Evolutionary conservation across 2,329 filamentous ascomycete genomes (phyloP).

Genomic region (Knufia petricola): DNA sequence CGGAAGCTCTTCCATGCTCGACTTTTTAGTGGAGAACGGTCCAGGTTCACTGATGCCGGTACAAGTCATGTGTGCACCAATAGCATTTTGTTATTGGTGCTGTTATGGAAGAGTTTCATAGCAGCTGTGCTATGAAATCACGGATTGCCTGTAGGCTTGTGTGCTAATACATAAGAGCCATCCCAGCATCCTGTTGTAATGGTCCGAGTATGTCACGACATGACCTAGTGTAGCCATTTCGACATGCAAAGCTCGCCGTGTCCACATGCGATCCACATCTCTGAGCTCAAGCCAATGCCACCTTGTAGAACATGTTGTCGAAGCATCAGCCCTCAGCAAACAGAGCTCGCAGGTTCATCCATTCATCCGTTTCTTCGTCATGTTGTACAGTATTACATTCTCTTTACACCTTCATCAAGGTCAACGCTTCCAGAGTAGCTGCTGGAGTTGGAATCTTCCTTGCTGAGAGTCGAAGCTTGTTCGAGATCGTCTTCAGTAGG

Average conservation of each 20-base stretch:
- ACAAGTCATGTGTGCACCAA: too few relatives aligned
- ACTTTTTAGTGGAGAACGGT: too few relatives aligned
- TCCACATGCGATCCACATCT: not conserved
- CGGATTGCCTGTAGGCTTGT: not conserved
- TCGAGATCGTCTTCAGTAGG: conserved; percentile 48
- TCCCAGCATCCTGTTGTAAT: not conserved
- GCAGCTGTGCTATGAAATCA: conserved; percentile 6
- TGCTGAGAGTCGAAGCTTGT: conserved; percentile 32
- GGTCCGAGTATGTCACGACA: not conserved
- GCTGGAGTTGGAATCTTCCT: conserved; percentile 47
- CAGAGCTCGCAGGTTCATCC: not conserved
- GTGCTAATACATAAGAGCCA: not conserved
- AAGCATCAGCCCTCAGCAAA: not conserved
- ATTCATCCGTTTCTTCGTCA: not conserved
- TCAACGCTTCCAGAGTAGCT: conserved; percentile 48
- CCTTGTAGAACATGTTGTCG: not conserved
- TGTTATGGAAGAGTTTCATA: too few relatives aligned
- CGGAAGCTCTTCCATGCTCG: too few relatives aligned
- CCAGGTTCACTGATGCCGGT: too few relatives aligned
- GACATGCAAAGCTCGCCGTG: not conserved
- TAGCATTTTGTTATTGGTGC: too few relatives aligned
- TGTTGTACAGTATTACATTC: conserved; percentile 28
- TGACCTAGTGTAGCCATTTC: too few relatives aligned
- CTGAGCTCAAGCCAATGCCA: conserved; percentile 1
- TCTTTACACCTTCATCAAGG: conserved; percentile 43